Evolutionary conservation across 768 basidiomycete species (phyloP), one percentile per base, ranked within the genome.

Genomic region (Tephrocybe sp.): DNA sequence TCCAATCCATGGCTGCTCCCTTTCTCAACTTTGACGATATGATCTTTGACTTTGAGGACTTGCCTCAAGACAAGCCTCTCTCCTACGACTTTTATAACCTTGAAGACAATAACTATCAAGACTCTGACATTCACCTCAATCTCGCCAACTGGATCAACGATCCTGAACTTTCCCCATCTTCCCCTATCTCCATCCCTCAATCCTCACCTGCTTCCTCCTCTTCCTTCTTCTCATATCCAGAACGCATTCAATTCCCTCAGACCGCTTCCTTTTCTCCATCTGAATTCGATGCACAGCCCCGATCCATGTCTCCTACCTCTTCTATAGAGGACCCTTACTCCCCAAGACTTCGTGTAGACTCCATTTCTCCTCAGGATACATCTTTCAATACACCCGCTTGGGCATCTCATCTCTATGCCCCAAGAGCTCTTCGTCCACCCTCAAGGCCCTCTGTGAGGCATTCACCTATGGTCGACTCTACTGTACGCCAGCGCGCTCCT

Each of bases 111-210:
- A 49, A 57, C 42, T 69, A 66, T 53, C 68, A 66, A 57, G 69
- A 72, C 64, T 70, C 73, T 61, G 65, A 57, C 62, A 76, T 57
- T 64, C 60, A 67, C 55, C 62, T 73, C 34, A 75, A 76, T 62
- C 69, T 82, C 3, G 71, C 78, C 0, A 72, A 76, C 54, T 89
- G 87, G 87, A 73, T 88, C 46, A 75, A 78, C 60, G 87, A 89
- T 65, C 67, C 80, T 44, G 81, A 83, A 44, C 58, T 72, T 46
- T 55, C 63, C 30, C 67, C 76, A 7, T 77, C 83, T 2, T 80
- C 83, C 0, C 85, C 87, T 20, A 84, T 87, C 59, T 76, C 83
- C 55, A 85, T 84, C 46, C 82, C 81, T 30, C 71, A 77, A 4
- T 68, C 73, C 10, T 61, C 70, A 30, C 72, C 73, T 51, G 66